Percentiles rank a stretch among this genome's conserved stretches.
Conservation (phyloP, 148 eudicot species). For the Arbutus unedo region DNA sequence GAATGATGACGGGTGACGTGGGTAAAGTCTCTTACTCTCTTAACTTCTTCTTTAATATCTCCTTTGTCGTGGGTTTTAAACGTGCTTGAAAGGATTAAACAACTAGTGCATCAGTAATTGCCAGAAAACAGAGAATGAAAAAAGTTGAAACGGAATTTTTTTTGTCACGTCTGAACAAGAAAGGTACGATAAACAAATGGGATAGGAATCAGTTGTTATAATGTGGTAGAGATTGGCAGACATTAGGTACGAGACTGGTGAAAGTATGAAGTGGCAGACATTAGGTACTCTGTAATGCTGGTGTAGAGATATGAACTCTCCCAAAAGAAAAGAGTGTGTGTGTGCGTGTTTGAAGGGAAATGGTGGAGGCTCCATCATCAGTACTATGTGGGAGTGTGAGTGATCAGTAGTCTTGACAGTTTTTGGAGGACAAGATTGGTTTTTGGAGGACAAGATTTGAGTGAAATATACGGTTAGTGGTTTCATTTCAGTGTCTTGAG, state of each 20-base stretch:
- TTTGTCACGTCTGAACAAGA: too few species aligned
- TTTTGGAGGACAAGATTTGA: background rate
- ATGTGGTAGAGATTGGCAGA: background rate
- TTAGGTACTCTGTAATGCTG: background rate
- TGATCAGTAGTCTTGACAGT: background rate
- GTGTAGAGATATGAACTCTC: background rate
- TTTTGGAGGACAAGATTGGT: background rate
- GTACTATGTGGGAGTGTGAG: background rate
- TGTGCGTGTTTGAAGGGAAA: background rate
- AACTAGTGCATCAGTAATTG: background rate
- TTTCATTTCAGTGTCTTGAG: background rate
- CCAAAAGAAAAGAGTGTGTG: background rate
- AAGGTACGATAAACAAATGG: too few species aligned
- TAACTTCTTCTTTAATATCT: background rate
- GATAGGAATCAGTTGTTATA: background rate
- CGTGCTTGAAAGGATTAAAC: background rate
- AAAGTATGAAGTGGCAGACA: too few species aligned
- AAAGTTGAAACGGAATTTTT: background rate
- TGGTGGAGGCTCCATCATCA: background rate
- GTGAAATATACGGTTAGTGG: background rate
- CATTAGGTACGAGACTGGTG: background rate
- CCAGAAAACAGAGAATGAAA: background rate
- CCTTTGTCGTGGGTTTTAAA: background rate
- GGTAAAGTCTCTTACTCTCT: background rate
- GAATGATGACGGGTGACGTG: conserved; percentile 9